Percentiles rank a stretch among this genome's conserved stretches.
Conservation (phyloP, 1,139 yeast species). For the Blastobotrys malaysiensis region DNA sequence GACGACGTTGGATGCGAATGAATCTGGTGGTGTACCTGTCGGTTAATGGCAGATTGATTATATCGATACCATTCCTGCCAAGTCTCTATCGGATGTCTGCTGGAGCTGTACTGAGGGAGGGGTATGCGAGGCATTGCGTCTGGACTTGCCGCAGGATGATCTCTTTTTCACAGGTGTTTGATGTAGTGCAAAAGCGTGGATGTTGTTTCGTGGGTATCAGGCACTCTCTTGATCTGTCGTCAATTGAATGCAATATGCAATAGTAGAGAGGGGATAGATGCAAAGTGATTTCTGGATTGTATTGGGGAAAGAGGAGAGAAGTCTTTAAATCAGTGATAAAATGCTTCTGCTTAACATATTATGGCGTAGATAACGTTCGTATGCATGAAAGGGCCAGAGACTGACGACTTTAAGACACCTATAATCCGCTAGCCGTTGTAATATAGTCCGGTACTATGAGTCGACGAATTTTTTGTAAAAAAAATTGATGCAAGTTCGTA, state of each 20-base stretch:
- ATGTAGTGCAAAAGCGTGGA: too few species aligned
- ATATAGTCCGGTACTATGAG: background rate
- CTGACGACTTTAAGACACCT: background rate
- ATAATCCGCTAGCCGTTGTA: background rate
- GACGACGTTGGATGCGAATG: background rate
- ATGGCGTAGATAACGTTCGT: background rate
- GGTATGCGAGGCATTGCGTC: conserved; percentile 13
- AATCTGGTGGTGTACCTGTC: conserved; percentile 10
- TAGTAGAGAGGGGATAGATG: background rate
- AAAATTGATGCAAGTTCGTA: background rate
- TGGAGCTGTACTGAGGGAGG: conserved; percentile 23
- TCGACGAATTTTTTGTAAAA: background rate
- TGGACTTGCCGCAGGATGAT: background rate
- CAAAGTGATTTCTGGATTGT: background rate
- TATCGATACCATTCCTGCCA: conserved; percentile 33
- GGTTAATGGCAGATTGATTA: conserved; percentile 20
- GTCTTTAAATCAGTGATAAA: background rate
- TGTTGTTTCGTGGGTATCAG: background rate
- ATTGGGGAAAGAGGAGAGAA: background rate
- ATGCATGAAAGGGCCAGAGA: background rate
- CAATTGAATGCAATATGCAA: background rate
- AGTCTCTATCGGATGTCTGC: conserved; percentile 31
- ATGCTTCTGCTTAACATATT: background rate
- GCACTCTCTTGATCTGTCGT: background rate
- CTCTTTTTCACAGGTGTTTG: background rate